Percentiles rank a stretch among this genome's conserved stretches.
Evolutionary conservation across 768 basidiomycete genomes (phyloP).

Genomic region (Termitomyces sp.): DNA sequence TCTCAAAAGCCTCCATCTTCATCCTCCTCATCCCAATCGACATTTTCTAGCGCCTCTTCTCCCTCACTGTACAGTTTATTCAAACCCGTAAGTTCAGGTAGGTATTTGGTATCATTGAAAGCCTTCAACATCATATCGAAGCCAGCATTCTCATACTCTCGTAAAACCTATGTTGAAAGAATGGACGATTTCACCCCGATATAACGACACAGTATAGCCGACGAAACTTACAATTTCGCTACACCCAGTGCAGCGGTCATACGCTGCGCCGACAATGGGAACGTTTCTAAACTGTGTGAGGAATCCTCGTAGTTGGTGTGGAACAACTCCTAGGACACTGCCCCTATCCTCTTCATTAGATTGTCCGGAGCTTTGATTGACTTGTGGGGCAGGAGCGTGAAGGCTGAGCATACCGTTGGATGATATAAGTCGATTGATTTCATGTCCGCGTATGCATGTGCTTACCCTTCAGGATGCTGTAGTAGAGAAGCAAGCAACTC

Average conservation of each 20-base stretch:
- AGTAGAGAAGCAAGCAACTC: constrained; percentile 85
- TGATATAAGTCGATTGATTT: background rate
- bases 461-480: constrained; percentile 84
- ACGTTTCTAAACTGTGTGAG: constrained; percentile 83
- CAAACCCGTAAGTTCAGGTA: constrained; percentile 73
- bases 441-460: background rate
- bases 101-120: constrained; percentile 75
- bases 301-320: constrained; percentile 92
- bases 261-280: constrained; percentile 82
- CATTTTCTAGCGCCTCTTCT: constrained; percentile 59
- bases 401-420: constrained; percentile 16
- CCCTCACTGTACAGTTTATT: constrained; percentile 74
- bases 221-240: constrained; percentile 56
- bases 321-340: constrained; percentile 79
- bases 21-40: constrained; percentile 75
- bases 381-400: constrained; percentile 67
- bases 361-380: constrained; percentile 23
- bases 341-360: constrained; percentile 25
- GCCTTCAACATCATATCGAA: constrained; percentile 75
- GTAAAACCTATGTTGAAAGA: constrained; percentile 50
- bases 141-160: constrained; percentile 77
- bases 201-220: background rate
- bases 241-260: constrained; percentile 86
- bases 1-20: constrained; percentile 29
- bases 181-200: background rate